Percentiles rank a stretch among this genome's conserved stretches.
Evolutionary conservation across 1,284 basidiomycete genomes (phyloP).

Genomic region (Exobasidium rhododendri): DNA sequence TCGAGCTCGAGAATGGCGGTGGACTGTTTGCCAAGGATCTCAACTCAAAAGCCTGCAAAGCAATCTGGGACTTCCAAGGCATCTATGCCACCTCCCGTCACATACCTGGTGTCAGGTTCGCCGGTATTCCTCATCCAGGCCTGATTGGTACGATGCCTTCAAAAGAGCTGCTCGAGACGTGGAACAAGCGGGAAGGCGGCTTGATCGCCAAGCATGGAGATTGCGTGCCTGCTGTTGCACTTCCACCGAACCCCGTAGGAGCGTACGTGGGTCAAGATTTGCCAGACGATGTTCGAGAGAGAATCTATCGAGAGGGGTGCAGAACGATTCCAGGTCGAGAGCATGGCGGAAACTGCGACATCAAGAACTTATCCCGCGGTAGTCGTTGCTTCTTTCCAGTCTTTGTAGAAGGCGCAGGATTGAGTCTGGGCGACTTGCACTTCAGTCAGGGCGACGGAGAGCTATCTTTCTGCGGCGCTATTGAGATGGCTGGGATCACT

Average conservation of each 20-base stretch:
- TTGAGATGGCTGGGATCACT: constrained; percentile 72
- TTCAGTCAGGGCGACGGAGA: constrained; percentile 79
- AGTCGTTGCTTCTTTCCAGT: constrained; percentile 70
- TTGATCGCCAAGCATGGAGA: constrained; percentile 63
- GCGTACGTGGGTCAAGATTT: constrained; percentile 68
- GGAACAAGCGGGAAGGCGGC: constrained; percentile 69
- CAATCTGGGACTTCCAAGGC: constrained; percentile 22
- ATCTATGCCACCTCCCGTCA: constrained; percentile 58
- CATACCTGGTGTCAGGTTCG: constrained; percentile 74
- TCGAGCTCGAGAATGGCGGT: constrained; percentile 71
- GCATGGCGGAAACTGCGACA: constrained; percentile 65
- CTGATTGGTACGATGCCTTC: constrained; percentile 74
- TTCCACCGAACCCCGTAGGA: constrained; percentile 64
- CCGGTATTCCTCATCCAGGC: constrained; percentile 72
- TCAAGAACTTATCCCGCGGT: constrained; percentile 65
- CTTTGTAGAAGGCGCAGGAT: constrained; percentile 70
- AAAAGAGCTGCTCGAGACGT: constrained; percentile 67
- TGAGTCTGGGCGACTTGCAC: constrained; percentile 77
- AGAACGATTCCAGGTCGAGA: constrained; percentile 61
- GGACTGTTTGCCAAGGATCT: constrained; percentile 71
- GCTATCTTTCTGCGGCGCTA: constrained; percentile 69
- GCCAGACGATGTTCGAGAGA: constrained; percentile 59
- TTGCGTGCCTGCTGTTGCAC: constrained; percentile 67
- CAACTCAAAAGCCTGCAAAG: constrained; percentile 67
- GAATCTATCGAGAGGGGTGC: constrained; percentile 68